A percentile compares a stretch with the other conserved stretches of the same genome.
Evolutionary conservation across 2,329 filamentous ascomycete species (phyloP).

Genomic region (Aspergillus quadricinctus): DNA sequence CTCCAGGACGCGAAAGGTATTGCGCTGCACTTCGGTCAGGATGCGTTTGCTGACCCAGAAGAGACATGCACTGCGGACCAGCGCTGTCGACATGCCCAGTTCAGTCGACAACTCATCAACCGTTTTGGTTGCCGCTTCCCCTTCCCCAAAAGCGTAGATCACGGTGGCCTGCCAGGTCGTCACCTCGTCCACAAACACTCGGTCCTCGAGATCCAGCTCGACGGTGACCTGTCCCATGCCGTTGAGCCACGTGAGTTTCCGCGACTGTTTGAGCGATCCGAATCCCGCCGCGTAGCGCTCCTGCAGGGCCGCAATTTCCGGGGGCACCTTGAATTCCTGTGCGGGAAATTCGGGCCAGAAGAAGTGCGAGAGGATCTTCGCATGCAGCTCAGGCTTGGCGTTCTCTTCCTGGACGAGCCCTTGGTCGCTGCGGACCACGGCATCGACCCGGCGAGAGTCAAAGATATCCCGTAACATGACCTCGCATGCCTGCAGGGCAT

Average conservation of each 20-base stretch:
- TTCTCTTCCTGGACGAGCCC: constrained; percentile 28
- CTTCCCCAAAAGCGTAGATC: constrained; percentile 74
- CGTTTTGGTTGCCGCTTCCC: constrained; percentile 36
- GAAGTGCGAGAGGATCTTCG: constrained; percentile 83
- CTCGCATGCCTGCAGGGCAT: constrained; percentile 83
- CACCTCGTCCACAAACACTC: constrained; percentile 64
- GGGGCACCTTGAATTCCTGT: constrained; percentile 45
- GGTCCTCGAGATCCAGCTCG: constrained; percentile 77
- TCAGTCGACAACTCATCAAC: constrained; percentile 43
- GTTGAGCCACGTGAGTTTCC: constrained; percentile 85
- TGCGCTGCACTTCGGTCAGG: constrained; percentile 42
- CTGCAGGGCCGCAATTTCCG: constrained; percentile 54
- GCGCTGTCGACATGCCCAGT: constrained; percentile 52
- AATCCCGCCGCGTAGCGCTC: constrained; percentile 70
- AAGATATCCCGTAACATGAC: constrained; percentile 95
- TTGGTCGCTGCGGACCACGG: constrained; percentile 56
- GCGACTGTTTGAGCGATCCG: constrained; percentile 71
- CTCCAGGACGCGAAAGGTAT: constrained; percentile 56
- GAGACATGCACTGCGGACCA: constrained; percentile 56
- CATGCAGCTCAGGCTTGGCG: constrained; percentile 54
- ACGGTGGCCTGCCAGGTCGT: constrained; percentile 85
- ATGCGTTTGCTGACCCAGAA: constrained; percentile 62
- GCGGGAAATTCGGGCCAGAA: constrained; percentile 83
- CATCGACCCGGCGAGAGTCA: constrained; percentile 73
- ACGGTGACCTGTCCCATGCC: constrained; percentile 75